These are phyloP conservation scores for Didymella segeticola DNA, from an alignment of 2,329 filamentous ascomycete genomes.

Conservation along the genomic window DNA sequence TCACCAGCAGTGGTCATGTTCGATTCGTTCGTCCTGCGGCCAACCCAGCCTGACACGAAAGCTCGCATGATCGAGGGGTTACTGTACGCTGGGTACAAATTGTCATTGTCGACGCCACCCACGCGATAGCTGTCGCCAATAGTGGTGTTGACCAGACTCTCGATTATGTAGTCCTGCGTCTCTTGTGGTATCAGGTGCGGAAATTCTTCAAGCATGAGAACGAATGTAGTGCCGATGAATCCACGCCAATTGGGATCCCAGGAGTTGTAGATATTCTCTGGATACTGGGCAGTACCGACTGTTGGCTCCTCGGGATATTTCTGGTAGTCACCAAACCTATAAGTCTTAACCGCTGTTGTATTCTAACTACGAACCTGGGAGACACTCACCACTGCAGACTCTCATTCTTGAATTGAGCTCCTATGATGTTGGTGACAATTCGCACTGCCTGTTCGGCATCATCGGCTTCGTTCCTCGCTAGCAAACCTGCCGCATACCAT, in stretches of 20 bases:
- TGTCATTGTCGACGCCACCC: constrained; percentile 65
- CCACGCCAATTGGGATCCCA: constrained; percentile 72
- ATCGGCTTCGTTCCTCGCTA: constrained; percentile 60
- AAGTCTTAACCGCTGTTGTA: neutral
- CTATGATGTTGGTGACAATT: constrained; percentile 63
- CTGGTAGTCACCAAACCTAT: constrained; percentile 60
- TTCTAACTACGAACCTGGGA: too few relatives aligned
- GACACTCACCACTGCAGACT: constrained; percentile 61
- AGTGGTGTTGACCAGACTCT: constrained; percentile 62
- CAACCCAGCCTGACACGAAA: constrained; percentile 66
- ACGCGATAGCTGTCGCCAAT: constrained; percentile 68
- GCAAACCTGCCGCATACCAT: constrained; percentile 66
- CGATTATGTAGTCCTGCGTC: constrained; percentile 55
- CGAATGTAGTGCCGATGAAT: constrained; percentile 66
- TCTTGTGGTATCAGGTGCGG: constrained; percentile 53
- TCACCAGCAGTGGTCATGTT: constrained; percentile 68
- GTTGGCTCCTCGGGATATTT: constrained; percentile 64
- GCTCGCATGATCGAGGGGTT: constrained; percentile 70
- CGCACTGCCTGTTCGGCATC: constrained; percentile 60
- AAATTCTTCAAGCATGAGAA: constrained; percentile 67
- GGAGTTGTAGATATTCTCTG: constrained; percentile 59
- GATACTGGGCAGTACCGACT: constrained; percentile 61
- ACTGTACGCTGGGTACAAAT: constrained; percentile 67
- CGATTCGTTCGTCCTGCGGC: constrained; percentile 58
- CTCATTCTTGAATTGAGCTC: constrained; percentile 59